Conservation (phyloP, 2,329 filamentous ascomycete genomes). For the Ophiocordyceps unilateralis region DNA sequence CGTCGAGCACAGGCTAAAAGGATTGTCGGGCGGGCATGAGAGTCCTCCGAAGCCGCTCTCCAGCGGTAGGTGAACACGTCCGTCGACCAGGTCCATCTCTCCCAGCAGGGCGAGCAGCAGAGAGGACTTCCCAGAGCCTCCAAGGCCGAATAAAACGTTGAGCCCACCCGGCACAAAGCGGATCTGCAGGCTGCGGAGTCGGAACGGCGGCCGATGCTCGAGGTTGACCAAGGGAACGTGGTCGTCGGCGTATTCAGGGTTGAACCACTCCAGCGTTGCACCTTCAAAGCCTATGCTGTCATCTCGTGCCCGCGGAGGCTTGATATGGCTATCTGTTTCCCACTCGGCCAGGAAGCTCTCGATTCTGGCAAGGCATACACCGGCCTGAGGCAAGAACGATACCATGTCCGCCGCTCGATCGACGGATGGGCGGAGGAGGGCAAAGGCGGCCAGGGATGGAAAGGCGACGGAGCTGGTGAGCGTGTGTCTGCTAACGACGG, state of each 20-base stretch:
- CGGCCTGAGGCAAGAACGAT: neutral
- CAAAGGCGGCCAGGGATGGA: neutral
- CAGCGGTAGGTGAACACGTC: neutral
- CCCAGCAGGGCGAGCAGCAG: constrained; percentile 51
- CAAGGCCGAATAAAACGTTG: constrained; percentile 51
- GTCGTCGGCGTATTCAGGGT: constrained; percentile 26
- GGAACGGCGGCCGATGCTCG: constrained; percentile 23
- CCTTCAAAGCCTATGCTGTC: neutral
- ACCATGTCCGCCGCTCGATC: neutral
- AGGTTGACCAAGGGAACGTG: neutral
- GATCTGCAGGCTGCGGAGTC: constrained; percentile 48
- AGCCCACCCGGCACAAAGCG: constrained; percentile 44
- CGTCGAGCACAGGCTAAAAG: constrained; percentile 40
- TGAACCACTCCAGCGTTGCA: constrained; percentile 1
- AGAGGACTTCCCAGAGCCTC: constrained; percentile 54
- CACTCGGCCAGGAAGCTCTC: neutral
- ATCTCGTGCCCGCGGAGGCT: neutral
- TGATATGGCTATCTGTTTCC: neutral
- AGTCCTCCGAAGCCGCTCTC: constrained; percentile 9
- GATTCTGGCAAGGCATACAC: neutral
- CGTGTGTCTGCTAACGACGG: neutral
- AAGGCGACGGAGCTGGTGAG: neutral
- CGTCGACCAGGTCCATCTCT: constrained; percentile 25
- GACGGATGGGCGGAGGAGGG: neutral
- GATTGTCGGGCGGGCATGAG: constrained; percentile 47